Evolutionary conservation across 2,329 filamentous ascomycete genomes (phyloP).

Genomic region (Trichoderma sp.): DNA sequence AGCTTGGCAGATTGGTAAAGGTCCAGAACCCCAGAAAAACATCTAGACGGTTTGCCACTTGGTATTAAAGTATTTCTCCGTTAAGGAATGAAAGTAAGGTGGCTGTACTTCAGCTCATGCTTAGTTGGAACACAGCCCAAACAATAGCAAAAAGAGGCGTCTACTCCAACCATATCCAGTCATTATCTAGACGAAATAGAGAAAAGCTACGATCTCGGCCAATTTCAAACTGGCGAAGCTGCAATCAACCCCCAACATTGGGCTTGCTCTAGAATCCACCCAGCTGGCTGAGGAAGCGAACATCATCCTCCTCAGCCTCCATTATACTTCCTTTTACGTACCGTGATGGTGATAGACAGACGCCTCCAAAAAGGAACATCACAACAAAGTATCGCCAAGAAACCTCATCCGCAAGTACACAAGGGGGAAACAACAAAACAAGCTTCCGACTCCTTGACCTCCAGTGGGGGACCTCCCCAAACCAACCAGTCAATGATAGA

Average conservation of each 20-base stretch:
- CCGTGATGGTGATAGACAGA: not conserved
- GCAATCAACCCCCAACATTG: not conserved
- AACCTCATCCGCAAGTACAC: not conserved
- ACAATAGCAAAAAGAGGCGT: not conserved
- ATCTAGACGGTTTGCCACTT: not conserved
- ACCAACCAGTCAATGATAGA: slow-evolving; percentile 1
- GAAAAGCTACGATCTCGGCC: not conserved
- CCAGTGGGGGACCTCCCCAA: not conserved
- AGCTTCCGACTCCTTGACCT: not conserved
- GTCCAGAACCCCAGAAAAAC: not conserved
- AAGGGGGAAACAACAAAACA: not conserved
- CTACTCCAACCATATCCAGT: not conserved
- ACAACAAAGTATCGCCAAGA: not conserved
- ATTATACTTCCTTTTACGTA: not conserved
- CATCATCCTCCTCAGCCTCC: not conserved
- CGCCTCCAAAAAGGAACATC: not conserved
- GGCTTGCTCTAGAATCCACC: not conserved
- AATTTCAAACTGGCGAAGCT: not conserved
- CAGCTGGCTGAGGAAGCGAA: not conserved
- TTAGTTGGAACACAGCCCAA: not conserved
- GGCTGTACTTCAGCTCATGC: not conserved
- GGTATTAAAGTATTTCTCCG: slow-evolving; percentile 8
- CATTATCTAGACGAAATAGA: not conserved
- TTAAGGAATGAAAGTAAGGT: not conserved
- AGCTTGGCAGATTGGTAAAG: not conserved